Evolutionary conservation across 164 flowering plant genomes (phyloP).

Genomic region (Tetracentron sinense): DNA sequence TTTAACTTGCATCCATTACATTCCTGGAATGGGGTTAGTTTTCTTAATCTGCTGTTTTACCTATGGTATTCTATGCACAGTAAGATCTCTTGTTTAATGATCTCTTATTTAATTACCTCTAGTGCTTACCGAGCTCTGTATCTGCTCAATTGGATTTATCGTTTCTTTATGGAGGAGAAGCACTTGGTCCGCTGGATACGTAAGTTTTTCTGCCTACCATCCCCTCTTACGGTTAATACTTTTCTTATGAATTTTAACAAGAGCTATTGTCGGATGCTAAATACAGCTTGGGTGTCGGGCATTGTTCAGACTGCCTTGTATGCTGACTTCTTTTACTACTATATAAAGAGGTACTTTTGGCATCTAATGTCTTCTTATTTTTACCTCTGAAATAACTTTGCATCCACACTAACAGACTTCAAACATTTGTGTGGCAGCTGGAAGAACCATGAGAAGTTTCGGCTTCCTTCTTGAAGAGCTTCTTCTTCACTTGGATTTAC

Average conservation of each 20-base stretch:
- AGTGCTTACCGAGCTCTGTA: constrained; percentile 61
- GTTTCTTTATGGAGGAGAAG: constrained; percentile 45
- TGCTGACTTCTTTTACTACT: constrained; percentile 73
- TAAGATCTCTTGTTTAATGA: not conserved
- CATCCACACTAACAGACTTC: not conserved
- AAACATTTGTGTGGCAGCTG: constrained; percentile 36
- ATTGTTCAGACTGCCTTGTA: constrained; percentile 65
- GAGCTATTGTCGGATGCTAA: constrained; percentile 1
- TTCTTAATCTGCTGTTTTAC: too few species aligned
- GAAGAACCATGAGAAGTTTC: constrained; percentile 50
- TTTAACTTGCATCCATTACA: too few species aligned
- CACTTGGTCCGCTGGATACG: constrained; percentile 50
- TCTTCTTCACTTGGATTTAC: not conserved
- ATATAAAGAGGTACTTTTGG: constrained; percentile 46
- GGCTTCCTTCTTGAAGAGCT: constrained; percentile 44
- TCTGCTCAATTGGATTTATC: constrained; percentile 55
- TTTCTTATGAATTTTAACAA: not conserved
- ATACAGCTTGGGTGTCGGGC: constrained; percentile 64
- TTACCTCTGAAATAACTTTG: not conserved
- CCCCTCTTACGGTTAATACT: not conserved
- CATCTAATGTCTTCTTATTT: not conserved
- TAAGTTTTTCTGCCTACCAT: constrained; percentile 23
- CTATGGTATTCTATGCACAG: not conserved
- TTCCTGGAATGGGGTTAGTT: too few species aligned
- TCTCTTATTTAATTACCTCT: too few species aligned